Base-by-base conservation (phyloP, 164 flowering plant genomes). In the Brasenia schreberi region DNA sequence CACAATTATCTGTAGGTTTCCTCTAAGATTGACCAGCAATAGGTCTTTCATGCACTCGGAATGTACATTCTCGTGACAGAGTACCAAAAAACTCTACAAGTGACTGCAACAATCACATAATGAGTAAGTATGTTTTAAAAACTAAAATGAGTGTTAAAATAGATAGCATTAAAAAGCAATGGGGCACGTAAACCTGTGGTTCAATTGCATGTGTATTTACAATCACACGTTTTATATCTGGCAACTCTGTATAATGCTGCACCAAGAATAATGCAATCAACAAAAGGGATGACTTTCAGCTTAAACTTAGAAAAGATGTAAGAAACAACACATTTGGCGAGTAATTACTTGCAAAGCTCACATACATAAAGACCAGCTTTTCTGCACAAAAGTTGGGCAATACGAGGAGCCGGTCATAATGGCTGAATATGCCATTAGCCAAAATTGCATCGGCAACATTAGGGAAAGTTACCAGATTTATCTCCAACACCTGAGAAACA, bases 1-100 rank as follows among this genome's bases (percentile, higher is more conserved):
- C 66, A 95, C 99, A 81, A 95, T 95, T 72, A 95, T 95, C 83
- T 95, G 99, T 77, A 92, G 99, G 69, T 95, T 95, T 69, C 91
- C 99, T 70, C 98, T 85, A 61, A 92, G 75, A 79, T 95, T 95
- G 67, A 95, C 97, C 61, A 95, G 71, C 62, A 95, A 68, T 70
- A 95, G 99, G 69, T 95, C 99, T 75, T 95, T 95, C 99, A 95
- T 95, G 83, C 99, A 92, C 81, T 95, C 99, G 73, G 73, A 95
- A 71, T 19, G 99, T 98, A 98, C 99, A 95, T 72, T 95, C 99
- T 60, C 79, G 76, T 14, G 99, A 95, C 70, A 95, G 92, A 39
- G 99, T 90, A 53, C 99, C 99, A 84, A 95, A 95, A 72, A 92
- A 95, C 77, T 95, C 98, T 23, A 95, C 99, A 71, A 95, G 96